Evolutionary conservation across 1,284 basidiomycete genomes (phyloP).

Genomic region (Pseudomicrostroma phylloplanum): DNA sequence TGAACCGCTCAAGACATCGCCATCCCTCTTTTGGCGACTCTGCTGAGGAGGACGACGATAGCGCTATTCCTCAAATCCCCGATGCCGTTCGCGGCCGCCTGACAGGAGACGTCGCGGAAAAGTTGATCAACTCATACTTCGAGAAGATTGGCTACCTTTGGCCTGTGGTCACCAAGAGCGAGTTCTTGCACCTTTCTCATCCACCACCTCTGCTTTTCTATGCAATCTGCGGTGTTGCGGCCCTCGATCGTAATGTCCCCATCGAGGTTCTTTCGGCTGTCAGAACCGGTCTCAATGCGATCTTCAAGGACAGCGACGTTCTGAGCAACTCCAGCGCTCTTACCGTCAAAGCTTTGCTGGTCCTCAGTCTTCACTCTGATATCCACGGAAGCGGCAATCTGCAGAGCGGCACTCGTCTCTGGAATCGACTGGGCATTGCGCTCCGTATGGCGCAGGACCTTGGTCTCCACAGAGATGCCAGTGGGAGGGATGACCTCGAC

Average conservation of each 20-base stretch:
- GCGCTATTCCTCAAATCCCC: conserved; percentile 20
- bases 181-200: conserved; percentile 67
- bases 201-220: conserved; percentile 78
- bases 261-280: conserved; percentile 75
- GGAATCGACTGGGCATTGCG: conserved; percentile 43
- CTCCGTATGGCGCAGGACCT: conserved; percentile 46
- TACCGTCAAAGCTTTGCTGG: conserved; percentile 81
- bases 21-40: conserved; percentile 11
- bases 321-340: conserved; percentile 75
- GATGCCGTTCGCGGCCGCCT: conserved; percentile 34
- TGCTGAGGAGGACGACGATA: conserved; percentile 7
- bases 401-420: conserved; percentile 49
- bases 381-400: conserved; percentile 51
- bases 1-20: conserved; percentile 58
- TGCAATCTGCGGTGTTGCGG: conserved; percentile 83
- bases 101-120: conserved; percentile 54
- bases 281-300: conserved; percentile 64
- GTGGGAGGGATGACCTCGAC: conserved; percentile 34
- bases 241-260: conserved; percentile 74
- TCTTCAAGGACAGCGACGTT: conserved; percentile 72
- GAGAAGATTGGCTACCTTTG: conserved; percentile 73
- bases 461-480: conserved; percentile 41
- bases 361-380: conserved; percentile 67
- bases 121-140: conserved; percentile 85
- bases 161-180: conserved; percentile 76